Evolutionary conservation across 345 rosid species (phyloP), one percentile per base, ranked within the genome.

Genomic region (Orychophragmus violaceus): DNA sequence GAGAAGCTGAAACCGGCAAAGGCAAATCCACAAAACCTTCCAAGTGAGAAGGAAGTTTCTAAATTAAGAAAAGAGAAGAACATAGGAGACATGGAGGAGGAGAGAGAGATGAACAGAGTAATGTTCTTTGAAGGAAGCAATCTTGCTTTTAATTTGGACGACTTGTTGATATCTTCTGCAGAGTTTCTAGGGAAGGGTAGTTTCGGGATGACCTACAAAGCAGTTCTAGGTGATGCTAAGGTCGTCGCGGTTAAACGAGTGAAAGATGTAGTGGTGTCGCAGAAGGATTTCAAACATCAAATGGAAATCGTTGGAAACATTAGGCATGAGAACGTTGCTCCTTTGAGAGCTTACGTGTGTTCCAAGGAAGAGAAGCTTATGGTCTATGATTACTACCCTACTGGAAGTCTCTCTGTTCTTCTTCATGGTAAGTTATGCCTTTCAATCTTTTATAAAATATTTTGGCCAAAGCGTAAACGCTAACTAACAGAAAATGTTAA

Each of bases 321-420:
- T 25, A 82, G 70, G 59, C 99, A 95, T 3, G 87, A 85, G 76
- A 87, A 95, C 59, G 87, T 91, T 75, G 83, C 82, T 41, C 84
- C 89, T 5, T 72, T 94, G 18, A 84, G 89, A 57, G 99, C 97
- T 9, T 94, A 87, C 74, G 90, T 82, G 69, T 84, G 84, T 70
- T 87, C 99, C 18, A 90, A 88, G 75, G 99, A 94, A 64, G 93
- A 94, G 82, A 94, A 88, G 83, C 88, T 94, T 45, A 80, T 91
- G 77, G 95, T 94, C 25, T 87, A 82, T 61, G 97, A 94, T 70
- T 88, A 80, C 68, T 87, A 72, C 64, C 59, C 77, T 10, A 76
- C 48, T 7, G 86, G 95, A 46, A 88, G 96, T 58, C 83, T 90
- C 41, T 83, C 89, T 54, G 62, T 83, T 28, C 77, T 81, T 60